These are phyloP conservation scores for Lentinula aciculospora DNA, from an alignment of 768 basidiomycete genomes.

Conservation along the genomic window DNA sequence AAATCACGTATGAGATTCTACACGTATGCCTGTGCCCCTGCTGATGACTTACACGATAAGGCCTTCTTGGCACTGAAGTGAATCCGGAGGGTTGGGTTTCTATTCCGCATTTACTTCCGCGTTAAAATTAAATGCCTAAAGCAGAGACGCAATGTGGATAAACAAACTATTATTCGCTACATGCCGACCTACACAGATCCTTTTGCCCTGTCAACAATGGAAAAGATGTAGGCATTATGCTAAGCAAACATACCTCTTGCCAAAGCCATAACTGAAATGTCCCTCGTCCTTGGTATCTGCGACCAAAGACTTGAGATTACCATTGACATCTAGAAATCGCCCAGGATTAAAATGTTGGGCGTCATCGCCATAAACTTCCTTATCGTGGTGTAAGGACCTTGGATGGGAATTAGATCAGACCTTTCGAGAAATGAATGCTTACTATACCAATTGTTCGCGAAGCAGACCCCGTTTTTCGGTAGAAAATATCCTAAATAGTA, in stretches of 20 bases:
- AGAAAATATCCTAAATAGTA: slow-evolving; percentile 9
- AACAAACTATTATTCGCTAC: slow-evolving; percentile 25
- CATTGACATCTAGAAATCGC: background rate
- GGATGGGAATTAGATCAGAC: background rate
- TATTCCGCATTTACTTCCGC: background rate
- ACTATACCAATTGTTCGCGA: slow-evolving; percentile 6
- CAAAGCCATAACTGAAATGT: slow-evolving; percentile 19
- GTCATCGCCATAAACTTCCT: background rate
- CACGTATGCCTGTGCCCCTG: background rate
- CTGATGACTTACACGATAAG: slow-evolving; percentile 3
- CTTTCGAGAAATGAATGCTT: background rate
- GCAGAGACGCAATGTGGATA: slow-evolving; percentile 21
- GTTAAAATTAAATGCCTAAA: slow-evolving; percentile 14
- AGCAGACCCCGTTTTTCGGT: slow-evolving; percentile 4
- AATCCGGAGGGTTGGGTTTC: background rate
- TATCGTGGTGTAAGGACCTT: background rate
- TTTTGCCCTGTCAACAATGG: background rate
- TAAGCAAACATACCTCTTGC: slow-evolving; percentile 8
- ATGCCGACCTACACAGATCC: slow-evolving; percentile 21
- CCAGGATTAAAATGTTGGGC: background rate
- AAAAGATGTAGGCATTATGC: background rate
- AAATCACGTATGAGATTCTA: background rate
- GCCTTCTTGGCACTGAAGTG: background rate
- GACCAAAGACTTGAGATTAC: background rate
- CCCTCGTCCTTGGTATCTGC: slow-evolving; percentile 14